phyloP scores from a whole-genome alignment of 2,329 filamentous ascomycete species.

The Helotiales sp. region DNA sequence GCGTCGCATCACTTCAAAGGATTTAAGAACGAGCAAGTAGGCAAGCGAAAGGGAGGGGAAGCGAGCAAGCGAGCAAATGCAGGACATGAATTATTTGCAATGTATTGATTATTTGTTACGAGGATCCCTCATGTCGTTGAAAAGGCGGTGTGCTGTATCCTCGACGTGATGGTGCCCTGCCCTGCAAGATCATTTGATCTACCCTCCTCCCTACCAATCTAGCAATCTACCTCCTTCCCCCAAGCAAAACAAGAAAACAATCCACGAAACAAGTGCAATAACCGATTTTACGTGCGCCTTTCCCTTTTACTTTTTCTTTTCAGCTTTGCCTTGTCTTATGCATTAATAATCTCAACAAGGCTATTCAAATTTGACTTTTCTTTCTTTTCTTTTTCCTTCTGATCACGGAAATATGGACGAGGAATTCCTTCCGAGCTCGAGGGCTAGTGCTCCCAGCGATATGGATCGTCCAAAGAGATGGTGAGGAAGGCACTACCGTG shows the following conservation, averaged over 20 bases:
- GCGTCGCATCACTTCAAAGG: neutral
- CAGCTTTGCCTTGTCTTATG: too few relatives aligned
- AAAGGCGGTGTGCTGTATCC: conserved; percentile 32
- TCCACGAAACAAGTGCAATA: too few relatives aligned
- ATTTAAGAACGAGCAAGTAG: neutral
- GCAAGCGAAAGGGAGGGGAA: too few relatives aligned
- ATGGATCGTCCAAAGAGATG: conserved; percentile 14
- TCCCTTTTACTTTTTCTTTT: neutral
- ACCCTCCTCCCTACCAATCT: neutral
- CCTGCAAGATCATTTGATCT: conserved; percentile 32
- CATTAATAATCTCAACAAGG: too few relatives aligned
- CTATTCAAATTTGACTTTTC: neutral
- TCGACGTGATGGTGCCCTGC: conserved; percentile 32
- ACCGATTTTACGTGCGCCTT: too few relatives aligned
- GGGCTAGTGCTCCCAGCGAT: conserved; percentile 14
- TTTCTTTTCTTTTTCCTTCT: neutral
- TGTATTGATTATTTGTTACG: conserved; percentile 13
- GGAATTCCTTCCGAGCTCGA: too few relatives aligned
- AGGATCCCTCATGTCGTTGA: conserved; percentile 27
- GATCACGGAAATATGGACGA: too few relatives aligned
- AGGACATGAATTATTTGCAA: neutral
- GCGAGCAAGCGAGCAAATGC: neutral
- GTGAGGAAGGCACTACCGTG: conserved; percentile 23
- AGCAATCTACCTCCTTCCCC: neutral
- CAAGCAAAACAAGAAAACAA: neutral